Evolutionary conservation across 192 early-diverging fungal genomes (phyloP).

Genomic region (Coemansia biformis): DNA sequence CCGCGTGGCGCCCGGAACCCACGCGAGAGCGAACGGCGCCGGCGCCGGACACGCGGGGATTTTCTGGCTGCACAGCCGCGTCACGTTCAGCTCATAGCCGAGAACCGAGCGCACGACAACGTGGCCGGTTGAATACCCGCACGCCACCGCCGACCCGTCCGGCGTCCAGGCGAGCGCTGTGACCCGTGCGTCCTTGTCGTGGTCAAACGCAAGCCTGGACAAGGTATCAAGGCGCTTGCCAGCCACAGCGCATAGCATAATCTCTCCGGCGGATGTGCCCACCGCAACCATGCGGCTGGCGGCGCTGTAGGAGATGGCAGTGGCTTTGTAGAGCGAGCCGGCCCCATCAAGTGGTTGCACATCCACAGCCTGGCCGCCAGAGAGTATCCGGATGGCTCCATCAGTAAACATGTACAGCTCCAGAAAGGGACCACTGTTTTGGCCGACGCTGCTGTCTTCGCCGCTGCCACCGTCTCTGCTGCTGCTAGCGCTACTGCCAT

Average conservation of each 20-base stretch:
- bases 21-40: slow-evolving; percentile 11
- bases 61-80: slow-evolving; percentile 12
- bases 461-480: no score
- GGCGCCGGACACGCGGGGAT: neutral
- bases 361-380: neutral
- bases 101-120: slow-evolving; percentile 26
- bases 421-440: no score
- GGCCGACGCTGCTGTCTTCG: neutral
- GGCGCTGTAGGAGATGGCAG: slow-evolving; percentile 18
- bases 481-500: no score
- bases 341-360: slow-evolving; percentile 2
- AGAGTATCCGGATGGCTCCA: slow-evolving; percentile 14
- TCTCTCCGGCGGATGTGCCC: slow-evolving; percentile 21
- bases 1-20: slow-evolving; percentile 17
- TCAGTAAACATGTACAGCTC: slow-evolving; percentile 26
- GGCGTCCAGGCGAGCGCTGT: slow-evolving; percentile 27
- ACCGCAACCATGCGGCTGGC: slow-evolving; percentile 22
- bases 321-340: slow-evolving; percentile 4
- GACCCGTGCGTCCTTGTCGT: slow-evolving; percentile 12
- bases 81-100: slow-evolving; percentile 36
- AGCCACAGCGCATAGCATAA: slow-evolving; percentile 12
- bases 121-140: slow-evolving; percentile 38
- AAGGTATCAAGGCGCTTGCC: slow-evolving; percentile 1
- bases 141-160: slow-evolving; percentile 33
- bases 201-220: slow-evolving; percentile 1